A percentile compares a stretch with the other conserved stretches of the same genome.
These are phyloP conservation scores for Meyerozyma guilliermondii DNA, from an alignment of 1,139 yeast genomes.

Conservation along the genomic window DNA sequence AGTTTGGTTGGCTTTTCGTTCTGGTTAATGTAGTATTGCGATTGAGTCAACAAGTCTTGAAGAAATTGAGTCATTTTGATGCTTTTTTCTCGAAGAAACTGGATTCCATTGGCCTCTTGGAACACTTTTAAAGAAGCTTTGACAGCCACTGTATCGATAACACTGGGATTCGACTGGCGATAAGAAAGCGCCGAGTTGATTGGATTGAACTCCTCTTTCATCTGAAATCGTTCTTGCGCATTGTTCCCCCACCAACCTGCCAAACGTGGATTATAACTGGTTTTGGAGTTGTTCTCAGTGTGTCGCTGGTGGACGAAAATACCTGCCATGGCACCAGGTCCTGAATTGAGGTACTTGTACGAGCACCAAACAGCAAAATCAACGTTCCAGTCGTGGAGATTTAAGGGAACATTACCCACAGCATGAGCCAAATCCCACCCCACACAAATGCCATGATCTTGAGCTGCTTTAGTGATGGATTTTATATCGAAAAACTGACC, in stretches of 20 bases:
- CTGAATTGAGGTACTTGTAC: constrained; percentile 84
- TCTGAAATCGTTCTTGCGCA: constrained; percentile 61
- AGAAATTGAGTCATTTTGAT: constrained; percentile 54
- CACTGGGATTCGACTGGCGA: constrained; percentile 91
- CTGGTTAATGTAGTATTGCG: constrained; percentile 38
- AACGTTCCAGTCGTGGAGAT: constrained; percentile 80
- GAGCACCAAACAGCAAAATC: constrained; percentile 96
- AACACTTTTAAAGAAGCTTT: constrained; percentile 63
- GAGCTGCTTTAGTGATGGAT: constrained; percentile 58
- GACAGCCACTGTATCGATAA: constrained; percentile 71
- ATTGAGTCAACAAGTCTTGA: constrained; percentile 37
- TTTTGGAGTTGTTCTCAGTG: constrained; percentile 28
- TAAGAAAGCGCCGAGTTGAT: constrained; percentile 80
- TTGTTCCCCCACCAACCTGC: constrained; percentile 99
- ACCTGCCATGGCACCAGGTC: constrained; percentile 92
- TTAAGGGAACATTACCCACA: constrained; percentile 75
- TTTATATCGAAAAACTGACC: constrained; percentile 81
- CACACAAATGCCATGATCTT: constrained; percentile 51
- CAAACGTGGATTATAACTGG: constrained; percentile 53
- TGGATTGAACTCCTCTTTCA: constrained; percentile 78
- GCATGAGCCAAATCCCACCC: constrained; percentile 99
- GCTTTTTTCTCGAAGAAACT: constrained; percentile 51
- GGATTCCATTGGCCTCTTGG: constrained; percentile 59
- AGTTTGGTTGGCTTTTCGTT: constrained; percentile 18
- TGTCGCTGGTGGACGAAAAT: constrained; percentile 61